Percentiles rank a stretch among this genome's conserved stretches.
Evolutionary conservation across 345 rosid species (phyloP).

Genomic region (Salix koriyanagi): DNA sequence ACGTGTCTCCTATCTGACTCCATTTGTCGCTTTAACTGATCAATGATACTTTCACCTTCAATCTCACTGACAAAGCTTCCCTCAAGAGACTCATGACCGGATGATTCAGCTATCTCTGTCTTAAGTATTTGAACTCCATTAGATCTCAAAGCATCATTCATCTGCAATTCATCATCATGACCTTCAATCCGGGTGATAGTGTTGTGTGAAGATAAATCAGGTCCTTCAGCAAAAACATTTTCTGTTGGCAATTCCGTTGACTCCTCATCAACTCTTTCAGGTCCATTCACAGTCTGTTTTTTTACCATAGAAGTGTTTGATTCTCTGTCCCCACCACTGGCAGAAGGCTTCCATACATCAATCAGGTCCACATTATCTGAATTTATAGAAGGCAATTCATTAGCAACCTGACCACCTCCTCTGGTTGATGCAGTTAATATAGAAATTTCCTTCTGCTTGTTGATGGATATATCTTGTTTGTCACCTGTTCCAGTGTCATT

Average conservation of each 20-base stretch:
- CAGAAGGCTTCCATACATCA: slow-evolving; percentile 12
- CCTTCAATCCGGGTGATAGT: not conserved
- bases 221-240: not conserved
- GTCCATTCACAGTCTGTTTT: not conserved
- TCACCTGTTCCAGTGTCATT: slow-evolving; percentile 24
- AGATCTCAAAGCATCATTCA: not conserved
- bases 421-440: slow-evolving; percentile 16
- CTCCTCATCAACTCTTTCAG: slow-evolving; percentile 45
- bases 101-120: slow-evolving; percentile 53
- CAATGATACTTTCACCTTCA: slow-evolving; percentile 71
- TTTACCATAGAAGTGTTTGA: not conserved
- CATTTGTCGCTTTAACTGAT: slow-evolving; percentile 66
- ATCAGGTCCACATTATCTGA: slow-evolving; percentile 8
- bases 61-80: slow-evolving; percentile 60
- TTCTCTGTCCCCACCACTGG: not conserved
- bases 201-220: not conserved
- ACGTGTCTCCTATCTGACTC: slow-evolving; percentile 59
- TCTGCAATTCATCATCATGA: slow-evolving; percentile 42
- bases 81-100: slow-evolving; percentile 53
- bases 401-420: slow-evolving; percentile 15
- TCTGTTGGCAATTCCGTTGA: not conserved
- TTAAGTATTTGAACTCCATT: slow-evolving; percentile 18
- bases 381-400: slow-evolving; percentile 18
- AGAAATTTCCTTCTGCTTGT: slow-evolving; percentile 28
- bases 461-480: slow-evolving; percentile 18